Conservation (phyloP, 2,329 filamentous ascomycete genomes). For the Paraphaeosphaeria sporulosa region DNA sequence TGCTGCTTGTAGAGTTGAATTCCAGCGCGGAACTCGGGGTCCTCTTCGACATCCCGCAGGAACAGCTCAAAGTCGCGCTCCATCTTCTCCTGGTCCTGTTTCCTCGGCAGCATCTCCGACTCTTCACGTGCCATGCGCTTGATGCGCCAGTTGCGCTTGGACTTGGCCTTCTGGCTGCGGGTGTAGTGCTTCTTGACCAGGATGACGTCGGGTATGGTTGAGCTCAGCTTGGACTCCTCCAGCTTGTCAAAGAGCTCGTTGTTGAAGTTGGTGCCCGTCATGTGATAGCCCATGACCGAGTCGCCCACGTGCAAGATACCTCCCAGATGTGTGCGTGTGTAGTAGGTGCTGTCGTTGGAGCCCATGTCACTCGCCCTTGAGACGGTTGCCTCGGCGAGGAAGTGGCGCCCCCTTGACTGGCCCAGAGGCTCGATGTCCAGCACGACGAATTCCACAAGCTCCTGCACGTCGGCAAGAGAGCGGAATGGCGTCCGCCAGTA, state of each 20-base stretch:
- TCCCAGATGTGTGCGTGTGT: conserved; percentile 88
- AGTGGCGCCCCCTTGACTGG: conserved; percentile 78
- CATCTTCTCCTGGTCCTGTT: conserved; percentile 85
- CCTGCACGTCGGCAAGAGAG: conserved; percentile 81
- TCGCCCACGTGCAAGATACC: conserved; percentile 86
- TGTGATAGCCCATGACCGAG: conserved; percentile 91
- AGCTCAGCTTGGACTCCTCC: conserved; percentile 79
- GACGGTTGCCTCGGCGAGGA: conserved; percentile 86
- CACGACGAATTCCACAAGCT: conserved; percentile 90
- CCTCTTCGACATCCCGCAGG: conserved; percentile 94
- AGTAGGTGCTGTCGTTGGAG: conserved; percentile 85
- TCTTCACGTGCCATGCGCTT: conserved; percentile 93
- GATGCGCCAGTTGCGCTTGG: conserved; percentile 83
- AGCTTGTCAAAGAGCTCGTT: conserved; percentile 83
- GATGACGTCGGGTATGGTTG: conserved; percentile 86
- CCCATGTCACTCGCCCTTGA: conserved; percentile 87
- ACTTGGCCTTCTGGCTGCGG: conserved; percentile 75
- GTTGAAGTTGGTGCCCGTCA: conserved; percentile 92
- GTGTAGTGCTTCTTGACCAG: conserved; percentile 98
- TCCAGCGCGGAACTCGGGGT: conserved; percentile 83
- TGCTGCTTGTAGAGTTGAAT: conserved; percentile 84
- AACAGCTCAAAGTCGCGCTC: conserved; percentile 98
- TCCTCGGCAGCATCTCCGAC: conserved; percentile 83
- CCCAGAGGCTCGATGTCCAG: conserved; percentile 90
- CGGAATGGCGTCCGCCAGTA: conserved; percentile 93